Conservation (phyloP, 306 rosid genomes). For the Fragaria ananassa region DNA sequence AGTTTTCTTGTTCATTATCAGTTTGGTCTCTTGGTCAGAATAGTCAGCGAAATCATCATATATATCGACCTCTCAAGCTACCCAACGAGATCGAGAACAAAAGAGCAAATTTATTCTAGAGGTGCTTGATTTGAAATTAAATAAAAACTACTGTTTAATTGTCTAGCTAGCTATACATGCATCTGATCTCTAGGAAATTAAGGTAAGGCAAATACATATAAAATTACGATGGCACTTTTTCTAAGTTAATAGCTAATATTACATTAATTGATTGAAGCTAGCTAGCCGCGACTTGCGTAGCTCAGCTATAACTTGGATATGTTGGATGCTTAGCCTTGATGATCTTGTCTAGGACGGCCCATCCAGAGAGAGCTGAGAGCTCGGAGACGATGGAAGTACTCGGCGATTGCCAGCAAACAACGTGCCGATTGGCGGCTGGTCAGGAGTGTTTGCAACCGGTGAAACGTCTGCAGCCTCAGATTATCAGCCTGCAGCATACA, state of each 20-base stretch:
- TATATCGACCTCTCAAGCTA: background rate
- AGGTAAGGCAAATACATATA: background rate
- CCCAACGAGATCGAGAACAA: background rate
- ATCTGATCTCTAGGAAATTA: slow-evolving; percentile 6
- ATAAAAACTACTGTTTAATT: background rate
- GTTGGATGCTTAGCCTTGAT: slow-evolving; percentile 14
- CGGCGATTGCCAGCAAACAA: slow-evolving; percentile 78
- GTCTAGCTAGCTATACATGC: background rate
- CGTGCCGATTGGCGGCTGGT: slow-evolving; percentile 88
- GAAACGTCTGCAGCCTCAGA: slow-evolving; percentile 73
- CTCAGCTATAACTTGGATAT: background rate
- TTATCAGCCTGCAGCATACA: slow-evolving; percentile 67
- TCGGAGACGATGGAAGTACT: slow-evolving; percentile 82
- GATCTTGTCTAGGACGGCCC: slow-evolving; percentile 77
- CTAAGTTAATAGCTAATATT: background rate
- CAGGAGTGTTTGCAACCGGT: slow-evolving; percentile 59
- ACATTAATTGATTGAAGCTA: background rate
- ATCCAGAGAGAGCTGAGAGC: slow-evolving; percentile 90
- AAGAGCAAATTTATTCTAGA: background rate
- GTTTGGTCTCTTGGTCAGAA: background rate
- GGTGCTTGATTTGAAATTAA: background rate
- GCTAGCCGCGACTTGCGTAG: background rate
- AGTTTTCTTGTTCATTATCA: background rate
- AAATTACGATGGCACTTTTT: background rate
- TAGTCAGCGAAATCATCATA: background rate